phyloP scores from a whole-genome alignment of 2,329 filamentous ascomycete species.

The Conoideocrella luteorostrata region DNA sequence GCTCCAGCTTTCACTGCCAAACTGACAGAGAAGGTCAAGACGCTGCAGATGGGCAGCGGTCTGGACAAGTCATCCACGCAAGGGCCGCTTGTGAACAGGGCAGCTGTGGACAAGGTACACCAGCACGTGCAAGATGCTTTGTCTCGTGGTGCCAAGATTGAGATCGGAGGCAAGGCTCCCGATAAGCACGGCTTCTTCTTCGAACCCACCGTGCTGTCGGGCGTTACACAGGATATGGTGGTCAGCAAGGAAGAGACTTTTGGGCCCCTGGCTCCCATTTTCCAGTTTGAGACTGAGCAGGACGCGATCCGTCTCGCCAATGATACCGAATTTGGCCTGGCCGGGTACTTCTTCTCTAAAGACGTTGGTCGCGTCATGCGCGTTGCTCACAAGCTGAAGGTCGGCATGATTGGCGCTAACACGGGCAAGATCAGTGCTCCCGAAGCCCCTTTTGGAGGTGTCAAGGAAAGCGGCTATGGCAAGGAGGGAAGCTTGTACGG shows the following conservation, averaged over 20 bases:
- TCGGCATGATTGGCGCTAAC: constrained; percentile 84
- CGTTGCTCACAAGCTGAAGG: constrained; percentile 65
- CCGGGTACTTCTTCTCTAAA: constrained; percentile 84
- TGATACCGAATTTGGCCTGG: constrained; percentile 74
- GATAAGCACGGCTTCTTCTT: constrained; percentile 79
- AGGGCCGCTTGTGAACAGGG: constrained; percentile 78
- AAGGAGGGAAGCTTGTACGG: constrained; percentile 73
- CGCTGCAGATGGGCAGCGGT: constrained; percentile 70
- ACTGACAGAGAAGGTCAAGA: constrained; percentile 66
- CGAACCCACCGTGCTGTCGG: constrained; percentile 80
- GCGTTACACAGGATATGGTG: constrained; percentile 80
- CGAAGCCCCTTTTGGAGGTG: constrained; percentile 64
- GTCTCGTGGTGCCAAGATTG: constrained; percentile 67
- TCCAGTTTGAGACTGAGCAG: constrained; percentile 80
- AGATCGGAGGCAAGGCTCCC: constrained; percentile 68
- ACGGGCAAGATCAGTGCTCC: constrained; percentile 59
- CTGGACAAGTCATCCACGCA: constrained; percentile 67
- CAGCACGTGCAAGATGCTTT: constrained; percentile 74
- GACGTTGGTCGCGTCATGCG: constrained; percentile 54
- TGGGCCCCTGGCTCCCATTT: constrained; percentile 84
- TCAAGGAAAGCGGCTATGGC: constrained; percentile 78
- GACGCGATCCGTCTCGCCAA: constrained; percentile 86
- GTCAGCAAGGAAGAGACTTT: constrained; percentile 89
- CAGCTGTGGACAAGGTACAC: constrained; percentile 73
- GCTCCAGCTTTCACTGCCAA: too few species aligned